A percentile compares a stretch with the other conserved stretches of the same genome.
Conservation (phyloP, 2,329 filamentous ascomycete species). For the Bipolaris oryzae region DNA sequence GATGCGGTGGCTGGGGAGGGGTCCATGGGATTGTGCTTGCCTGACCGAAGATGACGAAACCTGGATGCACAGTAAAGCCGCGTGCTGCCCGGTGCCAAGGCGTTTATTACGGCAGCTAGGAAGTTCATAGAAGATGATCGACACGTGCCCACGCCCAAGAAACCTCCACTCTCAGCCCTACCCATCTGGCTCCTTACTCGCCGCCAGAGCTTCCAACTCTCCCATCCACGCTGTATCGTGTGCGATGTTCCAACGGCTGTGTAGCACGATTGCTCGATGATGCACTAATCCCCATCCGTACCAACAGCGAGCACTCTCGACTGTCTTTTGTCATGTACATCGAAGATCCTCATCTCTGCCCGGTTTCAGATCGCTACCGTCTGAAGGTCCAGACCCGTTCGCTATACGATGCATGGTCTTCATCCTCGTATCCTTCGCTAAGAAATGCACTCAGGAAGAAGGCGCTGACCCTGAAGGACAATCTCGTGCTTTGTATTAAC, state of each 20-base stretch:
- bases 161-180: constrained; percentile 26
- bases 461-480: background rate
- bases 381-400: background rate
- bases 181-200: background rate
- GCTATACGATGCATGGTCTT: background rate
- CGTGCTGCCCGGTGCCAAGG: constrained; percentile 19
- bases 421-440: background rate
- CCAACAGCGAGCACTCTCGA: background rate
- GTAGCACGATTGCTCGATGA: background rate
- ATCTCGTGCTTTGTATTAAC: background rate
- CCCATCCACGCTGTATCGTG: background rate
- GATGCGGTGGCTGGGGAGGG: constrained; percentile 27
- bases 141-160: constrained; percentile 9
- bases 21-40: constrained; percentile 18
- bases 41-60: constrained; percentile 23
- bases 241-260: background rate
- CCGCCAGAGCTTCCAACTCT: background rate
- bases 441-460: background rate
- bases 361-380: background rate
- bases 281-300: background rate
- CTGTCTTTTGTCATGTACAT: background rate
- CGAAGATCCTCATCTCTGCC: background rate
- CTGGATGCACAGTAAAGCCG: constrained; percentile 3
- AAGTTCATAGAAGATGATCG: constrained; percentile 36
- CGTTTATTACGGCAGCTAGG: constrained; percentile 18